A percentile compares a stretch with the other conserved stretches of the same genome.
phyloP scores from a whole-genome alignment of 495 filamentous ascomycete species.

The Penicillium macrosclerotiorum region DNA sequence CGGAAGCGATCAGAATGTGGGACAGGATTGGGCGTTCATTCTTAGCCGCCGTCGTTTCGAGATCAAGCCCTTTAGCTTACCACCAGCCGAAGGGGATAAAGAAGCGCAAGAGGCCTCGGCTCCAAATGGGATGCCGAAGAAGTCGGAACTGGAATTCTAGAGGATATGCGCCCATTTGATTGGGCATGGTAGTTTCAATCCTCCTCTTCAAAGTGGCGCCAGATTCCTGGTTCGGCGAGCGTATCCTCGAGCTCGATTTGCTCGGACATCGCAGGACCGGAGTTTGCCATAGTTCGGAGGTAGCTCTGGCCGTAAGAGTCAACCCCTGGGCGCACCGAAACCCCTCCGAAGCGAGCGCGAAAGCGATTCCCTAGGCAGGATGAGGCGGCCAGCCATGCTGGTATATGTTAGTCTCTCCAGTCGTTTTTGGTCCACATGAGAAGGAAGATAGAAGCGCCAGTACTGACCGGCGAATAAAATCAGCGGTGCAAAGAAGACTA shows the following conservation, averaged over 20 bases:
- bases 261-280: slow-evolving; percentile 56
- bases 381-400: slow-evolving; percentile 57
- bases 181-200: slow-evolving; percentile 26
- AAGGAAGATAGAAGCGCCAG: neutral
- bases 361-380: slow-evolving; percentile 58
- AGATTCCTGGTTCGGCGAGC: slow-evolving; percentile 43
- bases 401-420: slow-evolving; percentile 20
- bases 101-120: slow-evolving; percentile 60
- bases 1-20: slow-evolving; percentile 63
- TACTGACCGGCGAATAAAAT: slow-evolving; percentile 47
- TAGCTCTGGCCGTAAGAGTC: slow-evolving; percentile 55
- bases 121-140: slow-evolving; percentile 52
- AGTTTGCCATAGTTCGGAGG: slow-evolving; percentile 52
- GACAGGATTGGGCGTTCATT: slow-evolving; percentile 87
- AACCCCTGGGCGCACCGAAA: slow-evolving; percentile 33
- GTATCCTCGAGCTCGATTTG: slow-evolving; percentile 64
- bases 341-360: slow-evolving; percentile 39
- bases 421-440: neutral
- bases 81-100: slow-evolving; percentile 78
- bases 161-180: neutral
- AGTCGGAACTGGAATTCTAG: slow-evolving; percentile 73
- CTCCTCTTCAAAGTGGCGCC: slow-evolving; percentile 34
- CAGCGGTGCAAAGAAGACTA: slow-evolving; percentile 50
- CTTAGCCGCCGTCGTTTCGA: slow-evolving; percentile 79
- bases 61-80: slow-evolving; percentile 86